Evolutionary conservation across 2,329 filamentous ascomycete genomes (phyloP), one percentile per base, ranked within the genome.

Genomic region (Hymenoscyphus repandus): DNA sequence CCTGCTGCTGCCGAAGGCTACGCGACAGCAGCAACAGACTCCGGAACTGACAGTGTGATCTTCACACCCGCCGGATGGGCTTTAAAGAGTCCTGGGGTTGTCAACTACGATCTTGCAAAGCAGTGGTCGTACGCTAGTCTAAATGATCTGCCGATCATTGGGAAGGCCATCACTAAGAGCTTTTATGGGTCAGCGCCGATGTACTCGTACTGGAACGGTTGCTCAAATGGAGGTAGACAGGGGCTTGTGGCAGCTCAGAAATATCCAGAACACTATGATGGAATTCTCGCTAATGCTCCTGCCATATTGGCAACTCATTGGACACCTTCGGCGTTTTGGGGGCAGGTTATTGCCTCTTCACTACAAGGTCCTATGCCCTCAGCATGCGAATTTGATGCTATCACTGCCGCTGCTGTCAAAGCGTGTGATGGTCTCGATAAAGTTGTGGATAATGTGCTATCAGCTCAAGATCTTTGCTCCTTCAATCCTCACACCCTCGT

Each of bases 201-300:
- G 9, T 69, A 65, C 49, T 70, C 66, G 2, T 71, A 71, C 51
- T 70, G 58, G 55, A 61, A 54, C 50, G 68, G 69, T 2, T 71
- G 69, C 50, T 69, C 67, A 64, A 62, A 17, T 15, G 69, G 68
- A 34, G 69, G 69, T 6, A 50, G 69, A 13, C 68, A 71, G 49
- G 69, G 68, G 2, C 48, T 44, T 13, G 68, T 66, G 61, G 33
- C 63, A 9, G 68, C 69, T 6, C 69, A 72, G 48, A 51, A 64
- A 10, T 71, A 66, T 51, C 69, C 69, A 6, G 46, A 60, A 2
- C 58, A 62, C 2, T 72, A 67, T 49, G 65, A 74, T 52, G 69
- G 70, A 17, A 72, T 74, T 45, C 49, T 31, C 33, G 42, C 42
- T 20, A 51, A 54, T 4, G 65, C 69, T 3, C 70, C 71, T 11